Percentiles rank a stretch among this genome's conserved stretches.
These are phyloP conservation scores for Aspergillus diversus DNA, from an alignment of 495 filamentous ascomycete species.

Conservation along the genomic window DNA sequence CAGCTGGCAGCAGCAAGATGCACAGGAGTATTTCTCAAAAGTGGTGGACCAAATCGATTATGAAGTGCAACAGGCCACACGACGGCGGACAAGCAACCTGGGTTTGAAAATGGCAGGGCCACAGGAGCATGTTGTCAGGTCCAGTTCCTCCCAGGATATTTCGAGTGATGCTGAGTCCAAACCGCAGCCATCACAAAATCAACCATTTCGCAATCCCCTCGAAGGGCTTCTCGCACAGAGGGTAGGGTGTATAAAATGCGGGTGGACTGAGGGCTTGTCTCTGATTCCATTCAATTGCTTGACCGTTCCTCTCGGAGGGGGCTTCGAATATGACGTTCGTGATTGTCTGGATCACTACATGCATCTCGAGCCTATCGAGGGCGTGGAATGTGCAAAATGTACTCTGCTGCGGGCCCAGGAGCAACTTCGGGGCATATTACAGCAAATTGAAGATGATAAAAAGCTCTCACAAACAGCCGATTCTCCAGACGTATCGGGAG, in stretches of 20 bases:
- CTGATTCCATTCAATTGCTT: conserved; percentile 94
- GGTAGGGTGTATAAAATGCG: conserved; percentile 85
- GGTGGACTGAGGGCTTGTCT: conserved; percentile 81
- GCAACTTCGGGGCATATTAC: conserved; percentile 52
- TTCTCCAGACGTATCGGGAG: conserved; percentile 30
- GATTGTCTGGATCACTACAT: conserved; percentile 87
- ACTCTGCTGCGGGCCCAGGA: conserved; percentile 64
- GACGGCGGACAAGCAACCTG: conserved; percentile 42
- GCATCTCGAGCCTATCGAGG: conserved; percentile 78
- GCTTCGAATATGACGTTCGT: conserved; percentile 62
- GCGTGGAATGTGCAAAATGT: conserved; percentile 91
- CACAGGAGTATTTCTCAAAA: conserved; percentile 95
- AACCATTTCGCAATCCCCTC: conserved; percentile 63
- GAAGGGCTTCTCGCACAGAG: conserved; percentile 89
- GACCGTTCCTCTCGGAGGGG: conserved; percentile 73
- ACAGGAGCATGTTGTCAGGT: conserved; percentile 43
- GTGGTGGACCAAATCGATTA: conserved; percentile 85
- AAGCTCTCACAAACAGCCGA: conserved; percentile 23
- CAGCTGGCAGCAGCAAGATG: conserved; percentile 96
- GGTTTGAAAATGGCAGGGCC: conserved; percentile 48
- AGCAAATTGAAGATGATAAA: conserved; percentile 37
- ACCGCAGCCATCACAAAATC: conserved; percentile 13
- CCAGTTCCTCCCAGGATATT: conserved; percentile 13
- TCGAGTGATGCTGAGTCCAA: conserved; percentile 12
- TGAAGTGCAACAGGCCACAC: conserved; percentile 61